Base-by-base conservation (phyloP, 2,329 filamentous ascomycete species). In the Aspergillus calidoustus region DNA sequence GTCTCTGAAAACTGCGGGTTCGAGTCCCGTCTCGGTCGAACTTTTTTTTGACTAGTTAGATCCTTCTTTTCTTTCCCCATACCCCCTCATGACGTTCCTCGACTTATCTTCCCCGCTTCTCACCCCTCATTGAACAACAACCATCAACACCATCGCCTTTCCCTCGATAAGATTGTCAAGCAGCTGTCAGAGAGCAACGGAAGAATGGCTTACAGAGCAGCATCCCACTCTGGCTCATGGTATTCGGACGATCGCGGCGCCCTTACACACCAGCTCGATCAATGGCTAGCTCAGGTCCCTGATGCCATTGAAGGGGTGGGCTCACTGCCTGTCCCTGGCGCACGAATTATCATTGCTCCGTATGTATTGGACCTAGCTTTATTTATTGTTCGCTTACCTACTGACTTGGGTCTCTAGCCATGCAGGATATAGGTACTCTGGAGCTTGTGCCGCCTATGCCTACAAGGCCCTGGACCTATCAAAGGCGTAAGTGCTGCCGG, bases 391-490 rank as follows among this genome's bases (percentile, higher is more conserved):
- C 23, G 23, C 38, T 22, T 9, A 46, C 44, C 63, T 63, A 54
- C 64, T 73, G 54, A 64, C 30, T 15, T 46, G 28, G 22, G 22
- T 30, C 60, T 57, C 69, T 71, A 97, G 94, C 63, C 95, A 99
- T 77, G 95, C 95, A 62, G 95, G 95, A 64, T 99, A 97, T 80
- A 82, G 86, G 2, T 98, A 94, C 82, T 99, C 95, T 4, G 95
- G 95, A 7, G 87, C 89, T 44, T 94, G 92, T 68, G 95, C 95
- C 48, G 95, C 93, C 48, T 98, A 92, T 89, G 95, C 95, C 8
- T 99, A 98, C 80, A 95, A 92, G 77, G 86, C 87, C 7, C 88
- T 96, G 54, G 93, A 98, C 75, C 84, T 98, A 59, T 89, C 87
- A 62, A 86, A 87, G 64, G 90, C 89, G 86, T 89, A 77, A 75